Evolutionary conservation across 805 yeast genomes (phyloP).

Genomic region (Pichia scutulata): DNA sequence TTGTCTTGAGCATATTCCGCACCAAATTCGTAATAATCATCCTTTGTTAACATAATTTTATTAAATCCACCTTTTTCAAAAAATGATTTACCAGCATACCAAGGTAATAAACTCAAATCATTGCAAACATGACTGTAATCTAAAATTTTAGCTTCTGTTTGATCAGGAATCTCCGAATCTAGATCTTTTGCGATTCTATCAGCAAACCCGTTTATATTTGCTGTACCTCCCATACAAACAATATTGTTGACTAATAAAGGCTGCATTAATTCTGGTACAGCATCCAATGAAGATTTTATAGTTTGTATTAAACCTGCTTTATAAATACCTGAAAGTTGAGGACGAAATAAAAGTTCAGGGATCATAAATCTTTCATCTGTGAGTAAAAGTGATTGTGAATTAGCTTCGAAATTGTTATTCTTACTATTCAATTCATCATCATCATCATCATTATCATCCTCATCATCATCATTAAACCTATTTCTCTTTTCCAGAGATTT

Average conservation of each 20-base stretch:
- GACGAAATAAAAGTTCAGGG: slow-evolving; percentile 84
- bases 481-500: slow-evolving; percentile 60
- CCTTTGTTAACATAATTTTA: slow-evolving; percentile 56
- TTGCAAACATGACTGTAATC: slow-evolving; percentile 22
- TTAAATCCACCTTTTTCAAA: slow-evolving; percentile 38
- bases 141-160: slow-evolving; percentile 53
- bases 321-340: slow-evolving; percentile 68
- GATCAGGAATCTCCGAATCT: slow-evolving; percentile 61
- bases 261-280: slow-evolving; percentile 64
- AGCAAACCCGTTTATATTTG: slow-evolving; percentile 60
- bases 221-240: slow-evolving; percentile 75
- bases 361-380: slow-evolving; percentile 81
- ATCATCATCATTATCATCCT: slow-evolving; percentile 43
- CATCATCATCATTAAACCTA: slow-evolving; percentile 67
- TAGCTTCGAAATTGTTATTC: slow-evolving; percentile 28
- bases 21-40: slow-evolving; percentile 86
- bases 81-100: slow-evolving; percentile 49
- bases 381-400: slow-evolving; percentile 51
- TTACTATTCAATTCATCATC: slow-evolving; percentile 12
- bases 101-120: slow-evolving; percentile 36
- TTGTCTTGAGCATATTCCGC: slow-evolving; percentile 32
- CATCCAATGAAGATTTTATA: slow-evolving; percentile 57
- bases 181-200: slow-evolving; percentile 54
- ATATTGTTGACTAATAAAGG: slow-evolving; percentile 78
- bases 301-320: slow-evolving; percentile 73